Evolutionary conservation across 2,329 filamentous ascomycete species (phyloP).

Genomic region (Diplodia corticola): DNA sequence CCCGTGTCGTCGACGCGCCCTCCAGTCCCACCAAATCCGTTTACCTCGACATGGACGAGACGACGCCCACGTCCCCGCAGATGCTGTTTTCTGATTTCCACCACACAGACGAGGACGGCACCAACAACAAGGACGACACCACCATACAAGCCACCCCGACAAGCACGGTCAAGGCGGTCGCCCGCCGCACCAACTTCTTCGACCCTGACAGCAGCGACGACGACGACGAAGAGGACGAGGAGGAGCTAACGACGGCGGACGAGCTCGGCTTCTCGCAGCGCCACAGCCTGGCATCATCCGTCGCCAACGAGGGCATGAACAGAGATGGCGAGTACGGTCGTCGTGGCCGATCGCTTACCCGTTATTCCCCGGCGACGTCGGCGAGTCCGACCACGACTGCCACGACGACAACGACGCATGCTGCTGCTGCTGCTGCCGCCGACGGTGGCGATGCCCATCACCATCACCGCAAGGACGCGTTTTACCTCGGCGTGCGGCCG

Average conservation of each 20-base stretch:
- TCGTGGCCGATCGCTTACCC: neutral
- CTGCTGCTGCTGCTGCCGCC: no score
- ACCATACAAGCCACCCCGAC: neutral
- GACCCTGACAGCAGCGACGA: slow-evolving; percentile 30
- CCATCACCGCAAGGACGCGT: neutral
- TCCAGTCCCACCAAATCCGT: slow-evolving; percentile 38
- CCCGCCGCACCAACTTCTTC: slow-evolving; percentile 39
- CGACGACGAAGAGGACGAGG: neutral
- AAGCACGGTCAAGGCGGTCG: slow-evolving; percentile 29
- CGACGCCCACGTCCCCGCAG: neutral
- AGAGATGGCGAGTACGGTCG: no score
- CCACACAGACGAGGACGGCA: neutral
- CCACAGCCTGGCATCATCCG: neutral
- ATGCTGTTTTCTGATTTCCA: neutral
- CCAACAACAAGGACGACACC: slow-evolving; percentile 32
- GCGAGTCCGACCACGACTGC: neutral
- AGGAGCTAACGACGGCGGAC: neutral
- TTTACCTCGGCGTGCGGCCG: slow-evolving; percentile 1
- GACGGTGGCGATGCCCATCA: neutral
- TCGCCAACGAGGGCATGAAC: neutral
- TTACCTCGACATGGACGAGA: slow-evolving; percentile 34
- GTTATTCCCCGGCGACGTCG: neutral
- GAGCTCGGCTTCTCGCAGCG: slow-evolving; percentile 13
- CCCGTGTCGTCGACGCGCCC: slow-evolving; percentile 33
- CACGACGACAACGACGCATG: neutral